Conservation (phyloP, 208 protist genomes). For the Trypanosoma lewisi region DNA sequence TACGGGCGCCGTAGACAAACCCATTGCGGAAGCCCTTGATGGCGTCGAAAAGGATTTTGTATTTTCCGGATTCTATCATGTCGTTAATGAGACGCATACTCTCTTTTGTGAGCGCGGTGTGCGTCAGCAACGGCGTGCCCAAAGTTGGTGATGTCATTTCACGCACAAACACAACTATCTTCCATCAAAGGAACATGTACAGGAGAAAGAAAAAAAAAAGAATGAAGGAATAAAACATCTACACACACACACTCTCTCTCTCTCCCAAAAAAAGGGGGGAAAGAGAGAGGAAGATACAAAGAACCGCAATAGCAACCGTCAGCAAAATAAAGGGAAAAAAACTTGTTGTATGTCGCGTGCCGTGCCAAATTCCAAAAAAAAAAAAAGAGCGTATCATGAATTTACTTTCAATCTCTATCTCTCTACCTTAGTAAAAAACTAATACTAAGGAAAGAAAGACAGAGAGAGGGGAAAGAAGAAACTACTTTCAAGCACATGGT, state of each 20-base stretch:
- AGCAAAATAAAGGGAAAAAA: too few relatives aligned
- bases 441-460: background rate
- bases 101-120: background rate
- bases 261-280: too few relatives aligned
- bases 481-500: background rate
- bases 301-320: too few relatives aligned
- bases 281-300: too few relatives aligned
- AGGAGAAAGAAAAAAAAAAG: background rate
- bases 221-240: too few relatives aligned
- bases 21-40: slow-evolving; percentile 88
- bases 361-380: background rate
- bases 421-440: background rate
- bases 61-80: slow-evolving; percentile 67
- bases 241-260: too few relatives aligned
- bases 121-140: background rate
- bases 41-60: slow-evolving; percentile 56
- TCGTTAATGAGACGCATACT: slow-evolving; percentile 35
- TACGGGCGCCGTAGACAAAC: slow-evolving; percentile 78
- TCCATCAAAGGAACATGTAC: too few relatives aligned
- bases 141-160: background rate
- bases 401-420: too few relatives aligned
- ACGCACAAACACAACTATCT: background rate
- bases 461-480: slow-evolving; percentile 1
- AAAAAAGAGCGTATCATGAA: too few relatives aligned
- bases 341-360: too few relatives aligned